Conservation (phyloP, 495 filamentous ascomycete genomes). For the Copromyces sp. region DNA sequence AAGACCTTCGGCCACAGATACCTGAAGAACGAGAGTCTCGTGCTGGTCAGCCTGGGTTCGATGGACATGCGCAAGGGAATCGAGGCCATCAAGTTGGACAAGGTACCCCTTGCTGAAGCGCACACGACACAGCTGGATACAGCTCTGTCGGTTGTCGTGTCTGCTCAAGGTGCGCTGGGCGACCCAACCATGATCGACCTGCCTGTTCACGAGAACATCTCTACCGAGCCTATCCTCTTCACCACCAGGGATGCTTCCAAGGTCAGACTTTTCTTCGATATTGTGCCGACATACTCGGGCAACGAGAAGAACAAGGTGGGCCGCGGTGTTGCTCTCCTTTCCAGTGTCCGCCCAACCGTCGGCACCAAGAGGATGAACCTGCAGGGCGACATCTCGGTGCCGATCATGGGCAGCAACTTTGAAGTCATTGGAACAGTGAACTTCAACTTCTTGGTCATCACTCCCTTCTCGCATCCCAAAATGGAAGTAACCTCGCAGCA, state of each 20-base stretch:
- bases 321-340: slow-evolving; percentile 83
- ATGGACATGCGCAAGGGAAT: slow-evolving; percentile 83
- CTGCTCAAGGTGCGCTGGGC: slow-evolving; percentile 76
- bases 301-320: slow-evolving; percentile 77
- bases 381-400: slow-evolving; percentile 87
- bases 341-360: slow-evolving; percentile 68
- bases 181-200: slow-evolving; percentile 84
- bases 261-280: slow-evolving; percentile 87
- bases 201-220: slow-evolving; percentile 86
- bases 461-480: slow-evolving; percentile 85
- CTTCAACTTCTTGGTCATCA: slow-evolving; percentile 94
- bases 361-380: slow-evolving; percentile 72
- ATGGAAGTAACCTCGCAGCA: slow-evolving; percentile 82
- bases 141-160: slow-evolving; percentile 82
- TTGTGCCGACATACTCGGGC: slow-evolving; percentile 96
- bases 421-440: slow-evolving; percentile 91
- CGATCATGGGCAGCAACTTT: slow-evolving; percentile 71
- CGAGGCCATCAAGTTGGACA: slow-evolving; percentile 77
- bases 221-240: slow-evolving; percentile 86
- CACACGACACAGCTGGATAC: slow-evolving; percentile 92
- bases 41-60: slow-evolving; percentile 84
- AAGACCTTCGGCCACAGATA: slow-evolving; percentile 96
- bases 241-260: slow-evolving; percentile 64
- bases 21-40: slow-evolving; percentile 76
- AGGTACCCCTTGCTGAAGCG: slow-evolving; percentile 73